Evolutionary conservation across 768 basidiomycete genomes (phyloP).

Genomic region (Boletus eberwhitei): DNA sequence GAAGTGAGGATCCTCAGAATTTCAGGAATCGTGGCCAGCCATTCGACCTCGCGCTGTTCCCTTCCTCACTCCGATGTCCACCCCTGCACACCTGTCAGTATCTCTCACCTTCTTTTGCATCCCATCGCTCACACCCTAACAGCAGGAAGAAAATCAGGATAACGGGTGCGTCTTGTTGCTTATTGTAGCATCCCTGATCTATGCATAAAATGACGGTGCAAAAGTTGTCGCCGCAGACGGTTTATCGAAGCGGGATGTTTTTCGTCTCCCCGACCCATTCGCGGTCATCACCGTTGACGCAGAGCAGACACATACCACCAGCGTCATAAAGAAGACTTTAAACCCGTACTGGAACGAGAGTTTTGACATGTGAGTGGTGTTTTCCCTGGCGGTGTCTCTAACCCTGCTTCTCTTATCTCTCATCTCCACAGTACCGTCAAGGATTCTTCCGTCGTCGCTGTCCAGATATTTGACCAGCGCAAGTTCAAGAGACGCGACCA

Average conservation of each 20-base stretch:
- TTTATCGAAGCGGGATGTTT: slow-evolving; percentile 90
- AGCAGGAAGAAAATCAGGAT: slow-evolving; percentile 74
- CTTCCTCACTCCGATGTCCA: slow-evolving; percentile 23
- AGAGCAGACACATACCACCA: slow-evolving; percentile 95
- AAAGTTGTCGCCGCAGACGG: slow-evolving; percentile 95
- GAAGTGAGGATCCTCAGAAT: not conserved
- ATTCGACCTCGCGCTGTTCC: not conserved
- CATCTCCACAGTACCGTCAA: slow-evolving; percentile 71
- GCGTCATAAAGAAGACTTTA: slow-evolving; percentile 92
- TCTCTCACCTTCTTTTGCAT: not conserved
- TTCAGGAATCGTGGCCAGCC: not conserved
- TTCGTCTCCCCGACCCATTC: slow-evolving; percentile 95
- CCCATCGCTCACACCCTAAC: slow-evolving; percentile 11
- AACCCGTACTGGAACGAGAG: slow-evolving; percentile 98
- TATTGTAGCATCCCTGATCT: not conserved
- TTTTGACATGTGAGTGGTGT: slow-evolving; percentile 81
- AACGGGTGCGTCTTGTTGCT: slow-evolving; percentile 49
- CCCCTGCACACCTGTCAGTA: slow-evolving; percentile 28
- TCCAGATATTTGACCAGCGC: slow-evolving; percentile 98
- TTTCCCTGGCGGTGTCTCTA: not conserved
- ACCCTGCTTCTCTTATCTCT: slow-evolving; percentile 4
- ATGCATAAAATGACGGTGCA: slow-evolving; percentile 3
- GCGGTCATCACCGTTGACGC: slow-evolving; percentile 98
- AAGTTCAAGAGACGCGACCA: slow-evolving; percentile 99
- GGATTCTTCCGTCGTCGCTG: slow-evolving; percentile 95